A percentile compares a stretch with the other conserved stretches of the same genome.
These are phyloP conservation scores for Rubia tinctorum DNA, from an alignment of 305 asterid genomes.

Conservation along the genomic window DNA sequence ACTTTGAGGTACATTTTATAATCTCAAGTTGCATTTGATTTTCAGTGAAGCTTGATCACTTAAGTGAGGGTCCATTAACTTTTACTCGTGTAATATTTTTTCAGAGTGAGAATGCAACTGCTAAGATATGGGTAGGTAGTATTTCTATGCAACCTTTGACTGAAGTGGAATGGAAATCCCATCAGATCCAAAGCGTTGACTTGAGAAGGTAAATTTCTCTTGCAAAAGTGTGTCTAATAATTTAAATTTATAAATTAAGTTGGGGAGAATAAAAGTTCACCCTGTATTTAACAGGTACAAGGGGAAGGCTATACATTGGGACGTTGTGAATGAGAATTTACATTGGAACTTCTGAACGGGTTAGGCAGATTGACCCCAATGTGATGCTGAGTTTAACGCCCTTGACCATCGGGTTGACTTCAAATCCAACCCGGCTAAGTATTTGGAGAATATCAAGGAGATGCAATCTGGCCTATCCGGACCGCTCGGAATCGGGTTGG, in stretches of 20 bases:
- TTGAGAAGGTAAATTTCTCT: conserved; percentile 43
- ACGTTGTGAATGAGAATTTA: conserved; percentile 65
- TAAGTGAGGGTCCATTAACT: background rate
- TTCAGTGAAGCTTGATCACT: too few species aligned
- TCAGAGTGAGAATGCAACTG: conserved; percentile 35
- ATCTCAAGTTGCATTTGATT: background rate
- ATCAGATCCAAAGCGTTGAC: conserved; percentile 42
- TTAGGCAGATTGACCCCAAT: conserved; percentile 23
- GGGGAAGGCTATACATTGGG: conserved; percentile 66
- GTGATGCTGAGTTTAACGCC: conserved; percentile 50
- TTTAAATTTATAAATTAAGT: too few species aligned
- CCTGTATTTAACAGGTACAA: conserved; percentile 19
- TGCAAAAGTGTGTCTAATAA: too few species aligned
- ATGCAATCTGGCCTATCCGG: conserved; percentile 44
- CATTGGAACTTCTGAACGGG: conserved; percentile 34
- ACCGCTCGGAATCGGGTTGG: conserved; percentile 61
- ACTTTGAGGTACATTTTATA: conserved; percentile 29
- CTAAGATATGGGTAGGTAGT: conserved; percentile 50
- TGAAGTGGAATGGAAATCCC: conserved; percentile 50
- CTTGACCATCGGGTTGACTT: conserved; percentile 40
- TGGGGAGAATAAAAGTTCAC: too few species aligned
- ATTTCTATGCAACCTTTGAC: conserved; percentile 58
- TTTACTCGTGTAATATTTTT: background rate
- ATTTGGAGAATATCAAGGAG: conserved; percentile 35
- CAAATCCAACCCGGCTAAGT: conserved; percentile 30